Evolutionary conservation across 2,329 filamentous ascomycete species (phyloP).

Genomic region (Fusarium foetens): DNA sequence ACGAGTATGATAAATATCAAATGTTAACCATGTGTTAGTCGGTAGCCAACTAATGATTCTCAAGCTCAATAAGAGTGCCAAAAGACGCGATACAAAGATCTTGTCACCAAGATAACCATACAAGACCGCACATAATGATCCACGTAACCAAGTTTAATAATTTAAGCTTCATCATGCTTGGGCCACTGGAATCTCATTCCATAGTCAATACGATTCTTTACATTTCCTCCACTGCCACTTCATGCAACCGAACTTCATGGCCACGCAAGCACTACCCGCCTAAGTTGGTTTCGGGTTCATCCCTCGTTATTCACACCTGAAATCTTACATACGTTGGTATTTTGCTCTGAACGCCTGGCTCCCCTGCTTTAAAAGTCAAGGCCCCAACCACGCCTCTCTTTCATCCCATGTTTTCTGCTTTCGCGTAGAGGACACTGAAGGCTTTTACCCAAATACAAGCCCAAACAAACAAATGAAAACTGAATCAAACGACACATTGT

Average conservation of each 20-base stretch:
- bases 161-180: slow-evolving; percentile 13
- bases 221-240: slow-evolving; percentile 21
- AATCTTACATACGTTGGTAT: slow-evolving; percentile 47
- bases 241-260: slow-evolving; percentile 13
- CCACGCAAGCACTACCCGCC: slow-evolving; percentile 25
- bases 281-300: slow-evolving; percentile 5
- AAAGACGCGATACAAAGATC: neutral
- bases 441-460: slow-evolving; percentile 33
- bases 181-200: slow-evolving; percentile 25
- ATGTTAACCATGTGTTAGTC: neutral
- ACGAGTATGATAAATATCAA: neutral
- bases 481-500: slow-evolving; percentile 25
- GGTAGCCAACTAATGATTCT: neutral
- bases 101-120: neutral
- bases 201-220: slow-evolving; percentile 13
- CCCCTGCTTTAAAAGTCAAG: slow-evolving; percentile 28
- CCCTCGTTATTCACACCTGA: slow-evolving; percentile 30
- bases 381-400: slow-evolving; percentile 16
- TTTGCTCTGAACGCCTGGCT: slow-evolving; percentile 46
- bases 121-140: neutral
- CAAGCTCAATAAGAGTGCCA: neutral
- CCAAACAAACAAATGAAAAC: slow-evolving; percentile 37
- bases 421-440: slow-evolving; percentile 23
- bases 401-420: slow-evolving; percentile 11
- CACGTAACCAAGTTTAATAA: neutral